phyloP scores from a whole-genome alignment of 177 flowering plant species.

The Vitis hybrid region DNA sequence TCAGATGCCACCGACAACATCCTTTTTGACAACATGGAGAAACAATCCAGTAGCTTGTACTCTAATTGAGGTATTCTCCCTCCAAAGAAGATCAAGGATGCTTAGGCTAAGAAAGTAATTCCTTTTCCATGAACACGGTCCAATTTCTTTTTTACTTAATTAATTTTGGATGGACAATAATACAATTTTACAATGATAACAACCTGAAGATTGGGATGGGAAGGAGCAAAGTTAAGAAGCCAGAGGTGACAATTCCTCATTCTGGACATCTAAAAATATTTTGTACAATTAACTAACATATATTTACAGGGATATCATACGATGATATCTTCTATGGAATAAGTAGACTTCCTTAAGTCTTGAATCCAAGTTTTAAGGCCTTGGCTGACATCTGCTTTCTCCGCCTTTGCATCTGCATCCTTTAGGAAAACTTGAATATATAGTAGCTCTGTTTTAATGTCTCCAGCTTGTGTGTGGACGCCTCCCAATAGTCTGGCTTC shows the following conservation, averaged over 20 bases:
- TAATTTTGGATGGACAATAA: background rate
- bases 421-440: too few relatives aligned
- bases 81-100: constrained; percentile 90
- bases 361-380: too few relatives aligned
- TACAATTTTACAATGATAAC: constrained; percentile 6
- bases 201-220: constrained; percentile 98
- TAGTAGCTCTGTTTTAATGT: too few relatives aligned
- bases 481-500: too few relatives aligned
- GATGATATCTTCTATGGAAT: constrained; percentile 51
- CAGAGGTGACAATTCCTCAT: constrained; percentile 47
- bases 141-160: background rate
- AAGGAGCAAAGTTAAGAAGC: constrained; percentile 80
- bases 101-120: constrained; percentile 84
- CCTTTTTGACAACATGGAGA: constrained; percentile 87
- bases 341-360: too few relatives aligned
- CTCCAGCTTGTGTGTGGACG: too few relatives aligned
- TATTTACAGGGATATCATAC: constrained; percentile 63
- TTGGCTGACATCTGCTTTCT: too few relatives aligned
- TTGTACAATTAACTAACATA: background rate
- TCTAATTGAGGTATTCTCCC: constrained; percentile 89
- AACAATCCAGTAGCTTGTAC: constrained; percentile 81
- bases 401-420: too few relatives aligned
- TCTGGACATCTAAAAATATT: background rate
- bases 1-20: constrained; percentile 96
- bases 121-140: background rate